These are phyloP conservation scores for Saussurea involucrata DNA, from an alignment of 129 eudicot genomes.

Conservation along the genomic window DNA sequence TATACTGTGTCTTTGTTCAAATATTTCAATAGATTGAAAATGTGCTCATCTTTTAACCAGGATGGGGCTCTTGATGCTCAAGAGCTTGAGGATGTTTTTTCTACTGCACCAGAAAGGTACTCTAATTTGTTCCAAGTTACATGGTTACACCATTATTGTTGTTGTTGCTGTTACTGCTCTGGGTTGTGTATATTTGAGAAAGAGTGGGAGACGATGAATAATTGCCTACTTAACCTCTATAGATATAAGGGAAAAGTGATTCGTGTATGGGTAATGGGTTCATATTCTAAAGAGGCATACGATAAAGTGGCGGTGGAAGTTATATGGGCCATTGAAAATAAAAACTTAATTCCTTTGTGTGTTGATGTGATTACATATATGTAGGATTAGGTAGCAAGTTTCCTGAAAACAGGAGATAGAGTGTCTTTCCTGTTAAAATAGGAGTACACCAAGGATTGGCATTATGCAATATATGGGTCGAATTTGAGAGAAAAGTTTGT, in stretches of 20 bases:
- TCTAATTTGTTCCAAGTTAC: conserved; percentile 6
- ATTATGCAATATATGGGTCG: no score
- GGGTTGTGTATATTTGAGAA: conserved; percentile 2
- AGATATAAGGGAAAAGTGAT: background rate
- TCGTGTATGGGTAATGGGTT: no score
- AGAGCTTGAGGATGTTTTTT: conserved; percentile 87
- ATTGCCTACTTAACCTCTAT: background rate
- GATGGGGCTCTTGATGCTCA: conserved; percentile 66
- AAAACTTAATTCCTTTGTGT: background rate
- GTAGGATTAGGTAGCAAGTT: background rate
- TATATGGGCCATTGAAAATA: background rate
- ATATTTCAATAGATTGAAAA: conserved; percentile 1
- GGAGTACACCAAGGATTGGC: no score
- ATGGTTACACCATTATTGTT: background rate
- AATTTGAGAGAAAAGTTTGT: background rate
- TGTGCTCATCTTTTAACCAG: conserved; percentile 33
- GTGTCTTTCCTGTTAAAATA: no score
- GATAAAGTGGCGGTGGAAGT: background rate
- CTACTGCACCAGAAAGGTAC: conserved; percentile 97
- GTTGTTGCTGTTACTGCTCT: background rate
- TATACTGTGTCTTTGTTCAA: background rate
- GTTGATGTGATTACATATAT: background rate
- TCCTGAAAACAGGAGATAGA: background rate
- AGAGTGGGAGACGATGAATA: background rate
- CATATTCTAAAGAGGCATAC: background rate